Evolutionary conservation across 1,284 basidiomycete species (phyloP), one percentile per base, ranked within the genome.

Genomic region (Melampsora abietis-canadensis): DNA sequence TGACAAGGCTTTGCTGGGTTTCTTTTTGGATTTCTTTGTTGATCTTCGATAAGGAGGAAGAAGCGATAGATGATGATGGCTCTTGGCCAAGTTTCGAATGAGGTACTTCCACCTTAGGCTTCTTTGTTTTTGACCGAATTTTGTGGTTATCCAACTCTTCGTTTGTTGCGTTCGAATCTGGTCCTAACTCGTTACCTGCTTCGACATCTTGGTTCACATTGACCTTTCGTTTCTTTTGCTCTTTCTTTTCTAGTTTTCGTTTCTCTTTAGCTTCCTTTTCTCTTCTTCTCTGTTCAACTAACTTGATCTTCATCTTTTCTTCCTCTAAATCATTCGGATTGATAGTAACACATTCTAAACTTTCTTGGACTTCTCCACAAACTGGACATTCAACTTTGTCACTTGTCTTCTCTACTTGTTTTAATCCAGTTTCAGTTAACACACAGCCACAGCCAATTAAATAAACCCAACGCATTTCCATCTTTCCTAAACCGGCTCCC

Each of bases 381-480:
- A 75, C 47, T 24, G 66, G 73, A 68, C 73, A 75, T 21, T 62
- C 64, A n/a, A 57, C 31, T 15, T 62, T n/a, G 0, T 27, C 12
- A 62, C 30, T 62, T 34, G 60, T 12, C 17, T 65, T 46, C 17
- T 64, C 59, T 7, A 75, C 84, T 0, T 88, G 87, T 76, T 87
- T 88, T 57, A 93, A 84, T 4, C 88, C 90, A 0, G 87, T 88
- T 74, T 89, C 88, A 4, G 90, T 89, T 82, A 93, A 89, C 44
- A 91, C 92, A 80, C 92, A 94, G n/a, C 92, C 92, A 79, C 93
- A 96, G 0, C 88, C 83, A n/a, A 85, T 84, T 77, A 95, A 83
- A 80, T 92, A 94, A 73, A 92, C 87, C 81, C 96, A 96, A 0
- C 92, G 91, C 0, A 83, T 81, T 40, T 75, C 73, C 37, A 47